Base-by-base conservation (phyloP, 208 protist genomes). In the Trypanosoma scelopori region DNA sequence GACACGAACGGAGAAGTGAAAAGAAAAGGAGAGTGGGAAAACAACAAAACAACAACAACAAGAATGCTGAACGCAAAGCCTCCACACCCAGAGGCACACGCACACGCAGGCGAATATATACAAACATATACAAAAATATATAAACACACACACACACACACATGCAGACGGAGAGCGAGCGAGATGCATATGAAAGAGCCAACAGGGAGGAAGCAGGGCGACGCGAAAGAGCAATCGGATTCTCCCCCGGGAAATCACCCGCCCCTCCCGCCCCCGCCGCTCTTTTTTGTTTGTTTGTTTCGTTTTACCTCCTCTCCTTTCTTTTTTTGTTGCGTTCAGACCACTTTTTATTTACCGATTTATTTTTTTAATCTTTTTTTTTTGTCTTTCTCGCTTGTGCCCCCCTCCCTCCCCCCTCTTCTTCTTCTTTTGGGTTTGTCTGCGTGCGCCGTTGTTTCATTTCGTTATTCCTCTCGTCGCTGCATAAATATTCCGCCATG, bases 121-220 rank as follows among this genome's bases (percentile, higher is more conserved):
- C 12, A 61, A 15, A 61, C 20, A 55, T 62, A 42, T 37, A 32
- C 7, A 28, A 5, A 63, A 28, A 7, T 62, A 45, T 35, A 50
- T 13, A 71, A 12, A 71, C 20, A 9, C 35, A 60, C 30, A 65
- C 7, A 6, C 32, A 69, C 20, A 13, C 20, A 48, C 45, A 25
- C 20, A 48, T 23, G 32, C 32, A 37, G 5, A 9, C 32, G 32
- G 3, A 37, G 9, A 37, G 9, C 3, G 9, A 37, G 32, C 32
- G 9, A 37, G 9, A 37, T 37, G 32, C 45, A 48, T 23, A 48
- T 48, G 20, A 12, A 23, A 48, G 32, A 37, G 9, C 32, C 32
- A 9, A 37, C 32, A 37, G 32, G 32, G 32, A 11, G 32, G 9
- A 37, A 37, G 32, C 32, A 37, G 9, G 32, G 32, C 9, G 32